Base-by-base conservation (phyloP, 306 rosid genomes). In the Trifolium repens region DNA sequence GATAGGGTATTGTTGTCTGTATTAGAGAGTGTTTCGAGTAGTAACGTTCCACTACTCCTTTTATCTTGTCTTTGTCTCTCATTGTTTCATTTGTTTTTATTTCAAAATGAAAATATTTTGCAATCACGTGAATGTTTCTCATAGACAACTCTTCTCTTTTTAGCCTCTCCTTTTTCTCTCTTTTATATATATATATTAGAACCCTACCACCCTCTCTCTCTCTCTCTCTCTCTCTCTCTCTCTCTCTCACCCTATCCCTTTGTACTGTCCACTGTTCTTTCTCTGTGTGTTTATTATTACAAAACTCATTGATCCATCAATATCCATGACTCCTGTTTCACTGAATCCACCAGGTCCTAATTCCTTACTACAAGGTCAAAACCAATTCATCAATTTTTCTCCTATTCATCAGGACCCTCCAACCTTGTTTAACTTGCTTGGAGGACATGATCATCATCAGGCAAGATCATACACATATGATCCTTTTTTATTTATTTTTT, bases 101-200 rank as follows among this genome's bases (percentile, higher is more conserved):
- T 43, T 78, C 19, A 32, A 30, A 14, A 83, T 72, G 54, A 70
- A 70, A 67, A 59, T 19, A 2, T 5, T 39, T 39, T 12, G 35
- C 77, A 87, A 78, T 89, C 92, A 85, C 92, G 96, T 91, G 94
- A 88, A 85, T 78, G 39, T n/a, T 69, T 74, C 76, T 26, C 69
- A 76, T 78, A 76, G 79, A 81, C 78, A 71, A 59, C 63, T 71
- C 74, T 58, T 77, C 55, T 80, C 79, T 79, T 69, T 79, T 53
- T 52, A 54, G 79, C 77, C 70, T 32, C 72, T 73, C 74, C 68
- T 67, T 76, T 44, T 5, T 22, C 24, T 22, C 24, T 22, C 34
- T 32, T 32, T 32, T 32, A 32, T 32, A 32, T 46, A 32, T 46
- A 12, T 46, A 70, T 80, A 67, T 82, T 79, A 70, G 63, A 79